A percentile compares a stretch with the other conserved stretches of the same genome.
These are phyloP conservation scores for Penicillium antarcticum DNA, from an alignment of 495 filamentous ascomycete genomes.

Conservation along the genomic window DNA sequence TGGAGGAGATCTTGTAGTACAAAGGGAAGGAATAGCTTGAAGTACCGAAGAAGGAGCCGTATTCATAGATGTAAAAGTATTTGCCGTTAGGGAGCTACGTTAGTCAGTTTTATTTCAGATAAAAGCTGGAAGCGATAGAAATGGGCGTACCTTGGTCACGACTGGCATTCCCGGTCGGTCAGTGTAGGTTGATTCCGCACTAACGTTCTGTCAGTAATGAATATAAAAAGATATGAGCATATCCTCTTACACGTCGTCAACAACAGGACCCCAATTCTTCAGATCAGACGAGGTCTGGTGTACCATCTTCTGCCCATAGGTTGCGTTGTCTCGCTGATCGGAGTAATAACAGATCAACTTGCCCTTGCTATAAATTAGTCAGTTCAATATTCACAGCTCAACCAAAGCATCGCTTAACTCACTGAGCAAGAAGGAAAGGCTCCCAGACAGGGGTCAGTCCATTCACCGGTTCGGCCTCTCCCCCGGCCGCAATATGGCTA, in stretches of 20 bases:
- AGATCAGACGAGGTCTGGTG: slow-evolving; percentile 59
- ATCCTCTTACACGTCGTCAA: slow-evolving; percentile 54
- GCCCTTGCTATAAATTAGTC: slow-evolving; percentile 36
- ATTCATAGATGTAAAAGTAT: slow-evolving; percentile 64
- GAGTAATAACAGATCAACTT: slow-evolving; percentile 65
- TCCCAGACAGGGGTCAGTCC: slow-evolving; percentile 69
- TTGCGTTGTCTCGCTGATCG: slow-evolving; percentile 59
- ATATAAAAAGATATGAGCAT: background rate
- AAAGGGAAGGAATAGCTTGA: slow-evolving; percentile 50
- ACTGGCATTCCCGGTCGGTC: slow-evolving; percentile 67
- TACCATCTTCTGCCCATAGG: slow-evolving; percentile 63
- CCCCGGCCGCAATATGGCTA: slow-evolving; percentile 61
- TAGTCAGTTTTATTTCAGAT: background rate
- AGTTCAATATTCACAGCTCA: background rate
- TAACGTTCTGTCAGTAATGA: slow-evolving; percentile 8
- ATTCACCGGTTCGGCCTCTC: slow-evolving; percentile 56
- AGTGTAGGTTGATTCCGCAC: slow-evolving; percentile 52
- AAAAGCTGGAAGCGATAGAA: background rate
- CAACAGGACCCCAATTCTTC: slow-evolving; percentile 52
- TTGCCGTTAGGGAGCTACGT: slow-evolving; percentile 53
- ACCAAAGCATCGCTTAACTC: slow-evolving; percentile 5
- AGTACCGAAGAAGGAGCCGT: slow-evolving; percentile 49
- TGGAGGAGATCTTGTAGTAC: slow-evolving; percentile 51
- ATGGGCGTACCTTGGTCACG: slow-evolving; percentile 36
- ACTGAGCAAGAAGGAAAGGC: slow-evolving; percentile 57